phyloP scores from a whole-genome alignment of 2,329 filamentous ascomycete genomes.

The Phoma sp. region DNA sequence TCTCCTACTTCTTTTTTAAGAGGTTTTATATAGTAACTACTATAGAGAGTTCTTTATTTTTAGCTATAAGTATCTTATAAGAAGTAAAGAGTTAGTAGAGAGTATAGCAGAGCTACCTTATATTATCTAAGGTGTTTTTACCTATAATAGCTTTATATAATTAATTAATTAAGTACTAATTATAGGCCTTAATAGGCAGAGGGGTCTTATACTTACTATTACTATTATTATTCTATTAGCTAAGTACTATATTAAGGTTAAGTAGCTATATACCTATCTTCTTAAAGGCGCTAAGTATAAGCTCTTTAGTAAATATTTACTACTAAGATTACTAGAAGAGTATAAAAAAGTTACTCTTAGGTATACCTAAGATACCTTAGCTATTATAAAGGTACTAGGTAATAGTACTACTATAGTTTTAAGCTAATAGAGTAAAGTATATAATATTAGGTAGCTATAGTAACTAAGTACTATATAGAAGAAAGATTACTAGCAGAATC shows the following conservation, averaged over 20 bases:
- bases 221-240: not conserved
- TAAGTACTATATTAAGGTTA: not conserved
- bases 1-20: not conserved
- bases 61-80: not conserved
- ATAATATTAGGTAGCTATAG: not conserved
- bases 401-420: not conserved
- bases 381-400: not conserved
- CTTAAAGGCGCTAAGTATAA: conserved; percentile 2
- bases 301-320: not conserved
- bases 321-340: not conserved
- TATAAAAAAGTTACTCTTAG: not conserved
- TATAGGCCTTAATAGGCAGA: not conserved
- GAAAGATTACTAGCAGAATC: not conserved
- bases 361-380: not conserved
- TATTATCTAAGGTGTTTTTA: not conserved
- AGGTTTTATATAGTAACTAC: not conserved
- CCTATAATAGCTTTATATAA: not conserved
- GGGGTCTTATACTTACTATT: not conserved
- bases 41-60: not conserved
- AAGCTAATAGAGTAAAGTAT: not conserved
- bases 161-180: not conserved
- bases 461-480: not conserved
- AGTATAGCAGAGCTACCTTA: not conserved
- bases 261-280: not conserved
- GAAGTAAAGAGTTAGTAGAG: not conserved